phyloP scores from a whole-genome alignment of 148 eudicot species.

The Pouteria glomerata region DNA sequence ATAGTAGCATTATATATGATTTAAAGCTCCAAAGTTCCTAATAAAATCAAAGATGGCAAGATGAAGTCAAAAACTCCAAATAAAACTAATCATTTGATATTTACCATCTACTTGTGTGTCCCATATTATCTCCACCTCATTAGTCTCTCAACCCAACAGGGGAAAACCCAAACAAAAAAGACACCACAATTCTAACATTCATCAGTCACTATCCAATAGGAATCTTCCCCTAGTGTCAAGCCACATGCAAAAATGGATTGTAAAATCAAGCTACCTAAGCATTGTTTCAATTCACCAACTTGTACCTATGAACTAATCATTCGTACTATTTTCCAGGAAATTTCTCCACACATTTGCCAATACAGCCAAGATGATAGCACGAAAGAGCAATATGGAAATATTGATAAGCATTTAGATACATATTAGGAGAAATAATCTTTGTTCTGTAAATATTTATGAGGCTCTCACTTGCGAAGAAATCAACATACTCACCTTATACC shows the following conservation, averaged over 20 bases:
- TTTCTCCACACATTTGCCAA: background rate
- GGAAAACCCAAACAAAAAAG: background rate
- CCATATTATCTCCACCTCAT: too few species aligned
- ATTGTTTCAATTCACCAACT: background rate
- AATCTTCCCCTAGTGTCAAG: background rate
- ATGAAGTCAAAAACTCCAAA: too few species aligned
- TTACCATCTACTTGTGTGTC: too few species aligned
- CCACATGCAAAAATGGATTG: background rate
- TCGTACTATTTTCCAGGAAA: background rate
- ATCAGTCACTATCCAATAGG: background rate
- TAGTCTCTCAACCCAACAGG: background rate
- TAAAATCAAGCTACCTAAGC: background rate
- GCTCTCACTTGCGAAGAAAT: background rate
- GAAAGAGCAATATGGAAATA: background rate
- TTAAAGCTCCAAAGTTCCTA: too few species aligned
- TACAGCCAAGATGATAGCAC: background rate
- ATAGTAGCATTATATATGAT: too few species aligned
- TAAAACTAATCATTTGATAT: too few species aligned
- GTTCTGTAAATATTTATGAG: background rate
- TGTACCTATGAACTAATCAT: background rate
- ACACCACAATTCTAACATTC: too few species aligned
- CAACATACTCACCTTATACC: background rate
- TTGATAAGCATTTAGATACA: background rate
- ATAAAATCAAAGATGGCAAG: too few species aligned
- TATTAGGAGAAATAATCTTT: background rate